phyloP scores from a whole-genome alignment of 331 rosid species.

The Acacia pycnantha region DNA sequence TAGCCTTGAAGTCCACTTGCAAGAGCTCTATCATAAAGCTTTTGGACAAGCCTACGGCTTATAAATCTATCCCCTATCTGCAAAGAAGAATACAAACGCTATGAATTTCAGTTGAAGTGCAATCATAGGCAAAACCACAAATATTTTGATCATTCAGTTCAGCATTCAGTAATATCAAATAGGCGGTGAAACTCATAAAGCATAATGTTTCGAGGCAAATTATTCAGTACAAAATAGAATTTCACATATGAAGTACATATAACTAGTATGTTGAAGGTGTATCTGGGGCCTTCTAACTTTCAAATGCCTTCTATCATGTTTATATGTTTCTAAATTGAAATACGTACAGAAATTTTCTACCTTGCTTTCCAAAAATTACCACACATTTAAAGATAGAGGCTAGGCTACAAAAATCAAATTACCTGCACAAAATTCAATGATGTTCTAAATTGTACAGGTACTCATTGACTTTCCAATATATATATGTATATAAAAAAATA shows the following conservation, averaged over 20 bases:
- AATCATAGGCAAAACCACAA: slow-evolving; percentile 20
- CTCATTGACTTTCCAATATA: background rate
- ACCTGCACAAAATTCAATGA: background rate
- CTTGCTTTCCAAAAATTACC: background rate
- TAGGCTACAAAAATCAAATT: background rate
- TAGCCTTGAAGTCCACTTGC: slow-evolving; percentile 84
- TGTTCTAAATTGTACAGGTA: background rate
- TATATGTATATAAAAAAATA: too few species aligned
- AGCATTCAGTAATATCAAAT: slow-evolving; percentile 14
- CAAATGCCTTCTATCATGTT: slow-evolving; percentile 11
- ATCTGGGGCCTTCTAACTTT: background rate
- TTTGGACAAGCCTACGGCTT: slow-evolving; percentile 76
- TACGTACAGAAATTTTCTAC: background rate
- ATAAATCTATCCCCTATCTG: slow-evolving; percentile 96
- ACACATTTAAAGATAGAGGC: background rate
- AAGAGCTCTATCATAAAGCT: slow-evolving; percentile 85
- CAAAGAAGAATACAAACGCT: slow-evolving; percentile 27
- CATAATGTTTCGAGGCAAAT: slow-evolving; percentile 2
- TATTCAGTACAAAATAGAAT: background rate
- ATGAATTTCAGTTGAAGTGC: slow-evolving; percentile 18
- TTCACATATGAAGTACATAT: slow-evolving; percentile 1
- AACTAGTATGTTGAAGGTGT: background rate
- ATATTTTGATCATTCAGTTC: background rate
- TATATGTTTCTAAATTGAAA: background rate
- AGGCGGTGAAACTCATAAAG: slow-evolving; percentile 11